Evolutionary conservation across 2,329 filamentous ascomycete genomes (phyloP).

Genomic region (Graphium sp.): DNA sequence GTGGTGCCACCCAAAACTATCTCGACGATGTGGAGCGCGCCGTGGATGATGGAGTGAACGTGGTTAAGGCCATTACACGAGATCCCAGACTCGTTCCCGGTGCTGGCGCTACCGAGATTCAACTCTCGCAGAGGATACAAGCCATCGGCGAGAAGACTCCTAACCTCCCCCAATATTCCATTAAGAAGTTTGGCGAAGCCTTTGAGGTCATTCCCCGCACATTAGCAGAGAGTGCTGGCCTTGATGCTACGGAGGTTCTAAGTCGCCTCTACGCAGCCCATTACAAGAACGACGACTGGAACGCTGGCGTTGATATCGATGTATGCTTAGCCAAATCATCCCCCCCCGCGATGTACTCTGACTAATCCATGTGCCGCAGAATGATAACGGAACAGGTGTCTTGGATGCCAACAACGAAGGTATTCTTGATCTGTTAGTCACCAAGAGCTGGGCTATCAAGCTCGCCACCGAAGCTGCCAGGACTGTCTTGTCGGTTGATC

Average conservation of each 20-base stretch:
- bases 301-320: slow-evolving; percentile 87
- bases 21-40: slow-evolving; percentile 93
- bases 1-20: slow-evolving; percentile 94
- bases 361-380: slow-evolving; percentile 21
- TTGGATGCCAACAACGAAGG: slow-evolving; percentile 76
- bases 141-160: slow-evolving; percentile 83
- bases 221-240: slow-evolving; percentile 82
- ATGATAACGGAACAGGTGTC: slow-evolving; percentile 62
- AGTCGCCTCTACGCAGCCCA: slow-evolving; percentile 88
- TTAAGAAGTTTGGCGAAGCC: slow-evolving; percentile 92
- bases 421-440: slow-evolving; percentile 80
- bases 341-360: background rate
- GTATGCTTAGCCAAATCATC: slow-evolving; percentile 18
- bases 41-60: slow-evolving; percentile 95
- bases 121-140: slow-evolving; percentile 83
- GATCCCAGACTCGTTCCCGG: slow-evolving; percentile 84
- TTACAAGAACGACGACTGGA: slow-evolving; percentile 74
- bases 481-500: slow-evolving; percentile 89
- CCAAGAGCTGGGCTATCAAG: slow-evolving; percentile 95
- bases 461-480: slow-evolving; percentile 87
- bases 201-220: slow-evolving; percentile 95
- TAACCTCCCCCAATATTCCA: slow-evolving; percentile 86
- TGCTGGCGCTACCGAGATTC: slow-evolving; percentile 85
- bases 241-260: slow-evolving; percentile 94
- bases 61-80: slow-evolving; percentile 93